Conservation (phyloP, 345 rosid genomes). For the Clarkia xantiana region DNA sequence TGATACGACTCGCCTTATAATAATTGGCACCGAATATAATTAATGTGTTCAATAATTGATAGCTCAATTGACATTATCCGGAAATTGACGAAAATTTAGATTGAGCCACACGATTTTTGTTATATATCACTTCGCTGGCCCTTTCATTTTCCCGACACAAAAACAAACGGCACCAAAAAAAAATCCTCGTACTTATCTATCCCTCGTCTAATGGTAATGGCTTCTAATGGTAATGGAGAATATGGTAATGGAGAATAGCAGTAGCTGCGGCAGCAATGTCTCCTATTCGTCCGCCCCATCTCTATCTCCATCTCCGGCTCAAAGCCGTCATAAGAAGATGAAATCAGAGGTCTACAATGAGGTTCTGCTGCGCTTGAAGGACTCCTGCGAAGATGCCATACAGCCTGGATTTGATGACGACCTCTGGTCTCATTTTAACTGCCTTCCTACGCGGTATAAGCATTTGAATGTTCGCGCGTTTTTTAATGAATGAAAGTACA, state of each 20-base stretch:
- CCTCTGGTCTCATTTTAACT: conserved; percentile 82
- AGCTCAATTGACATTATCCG: no score
- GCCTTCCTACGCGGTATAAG: conserved; percentile 71
- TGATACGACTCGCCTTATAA: no score
- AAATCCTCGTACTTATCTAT: neutral
- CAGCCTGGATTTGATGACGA: conserved; percentile 61
- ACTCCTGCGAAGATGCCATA: conserved; percentile 35
- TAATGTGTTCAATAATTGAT: no score
- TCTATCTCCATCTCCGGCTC: conserved; percentile 3
- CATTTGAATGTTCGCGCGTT: neutral
- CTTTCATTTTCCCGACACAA: neutral
- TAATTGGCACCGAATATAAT: no score
- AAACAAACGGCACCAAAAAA: no score
- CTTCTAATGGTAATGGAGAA: conserved; percentile 11
- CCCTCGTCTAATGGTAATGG: no score
- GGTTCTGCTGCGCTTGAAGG: conserved; percentile 55
- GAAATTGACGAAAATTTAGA: no score
- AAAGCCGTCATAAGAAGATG: conserved; percentile 18
- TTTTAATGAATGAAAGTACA: no score
- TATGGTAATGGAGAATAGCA: conserved; percentile 8
- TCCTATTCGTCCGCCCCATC: neutral
- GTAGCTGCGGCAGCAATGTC: conserved; percentile 6
- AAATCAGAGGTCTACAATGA: conserved; percentile 56
- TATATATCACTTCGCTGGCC: neutral
- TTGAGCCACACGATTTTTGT: no score